phyloP scores from a whole-genome alignment of 768 basidiomycete species.

The Exidia glandulosa region DNA sequence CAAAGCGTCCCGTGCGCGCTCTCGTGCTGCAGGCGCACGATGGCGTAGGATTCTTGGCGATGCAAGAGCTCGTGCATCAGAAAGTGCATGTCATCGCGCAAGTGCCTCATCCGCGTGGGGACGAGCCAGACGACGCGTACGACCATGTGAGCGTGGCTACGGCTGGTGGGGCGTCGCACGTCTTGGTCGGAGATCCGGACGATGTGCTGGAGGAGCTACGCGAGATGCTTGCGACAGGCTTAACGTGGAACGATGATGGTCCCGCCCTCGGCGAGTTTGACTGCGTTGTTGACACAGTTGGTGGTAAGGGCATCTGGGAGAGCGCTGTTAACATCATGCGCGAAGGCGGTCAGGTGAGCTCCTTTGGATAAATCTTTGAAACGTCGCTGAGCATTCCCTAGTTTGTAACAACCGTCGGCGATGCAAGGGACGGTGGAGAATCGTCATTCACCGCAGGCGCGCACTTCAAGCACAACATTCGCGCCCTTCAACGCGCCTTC shows the following conservation, averaged over 20 bases:
- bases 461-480: conserved; percentile 21
- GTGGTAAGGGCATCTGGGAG: conserved; percentile 72
- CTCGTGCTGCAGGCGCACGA: conserved; percentile 68
- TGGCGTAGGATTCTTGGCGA: conserved; percentile 63
- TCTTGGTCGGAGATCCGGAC: conserved; percentile 4
- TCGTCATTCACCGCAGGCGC: neutral
- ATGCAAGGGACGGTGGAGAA: conserved; percentile 20
- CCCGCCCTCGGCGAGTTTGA: conserved; percentile 38
- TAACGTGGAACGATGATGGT: neutral
- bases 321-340: conserved; percentile 52
- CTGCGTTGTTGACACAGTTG: conserved; percentile 72
- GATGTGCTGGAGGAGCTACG: conserved; percentile 5
- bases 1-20: conserved; percentile 26
- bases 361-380: neutral
- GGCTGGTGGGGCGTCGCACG: neutral
- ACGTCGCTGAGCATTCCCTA: conserved; percentile 21
- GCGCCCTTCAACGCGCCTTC: conserved; percentile 34
- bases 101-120: conserved; percentile 27
- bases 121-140: conserved; percentile 17
- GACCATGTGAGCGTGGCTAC: conserved; percentile 4
- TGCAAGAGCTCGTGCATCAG: conserved; percentile 58
- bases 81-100: conserved; percentile 75
- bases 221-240: neutral
- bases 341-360: conserved; percentile 22
- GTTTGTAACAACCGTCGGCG: conserved; percentile 76